Evolutionary conservation across 441 rosid species (phyloP).

Genomic region (Gossypium schwendimanii): DNA sequence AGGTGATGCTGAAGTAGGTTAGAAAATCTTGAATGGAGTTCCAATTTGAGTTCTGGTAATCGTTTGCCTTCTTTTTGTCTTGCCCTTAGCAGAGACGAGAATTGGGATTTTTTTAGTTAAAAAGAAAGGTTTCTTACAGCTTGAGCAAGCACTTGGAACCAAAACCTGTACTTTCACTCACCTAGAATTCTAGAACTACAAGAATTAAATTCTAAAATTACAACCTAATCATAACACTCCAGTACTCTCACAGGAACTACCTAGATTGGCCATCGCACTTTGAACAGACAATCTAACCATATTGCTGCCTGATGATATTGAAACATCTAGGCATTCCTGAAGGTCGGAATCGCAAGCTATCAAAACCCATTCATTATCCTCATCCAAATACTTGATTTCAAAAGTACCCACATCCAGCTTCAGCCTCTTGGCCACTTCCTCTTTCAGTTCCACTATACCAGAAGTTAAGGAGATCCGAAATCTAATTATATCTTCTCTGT

Average conservation of each 20-base stretch:
- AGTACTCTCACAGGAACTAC: slow-evolving; percentile 87
- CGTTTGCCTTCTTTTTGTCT: not conserved
- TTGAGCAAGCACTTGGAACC: slow-evolving; percentile 17
- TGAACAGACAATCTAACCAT: slow-evolving; percentile 61
- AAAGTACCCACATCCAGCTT: slow-evolving; percentile 66
- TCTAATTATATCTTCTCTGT: slow-evolving; percentile 71
- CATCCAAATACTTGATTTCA: slow-evolving; percentile 76
- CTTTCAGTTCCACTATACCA: slow-evolving; percentile 50
- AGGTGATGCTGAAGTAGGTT: no score
- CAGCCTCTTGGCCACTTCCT: slow-evolving; percentile 78
- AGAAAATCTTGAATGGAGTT: no score
- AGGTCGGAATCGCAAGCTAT: slow-evolving; percentile 74
- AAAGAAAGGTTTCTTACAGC: slow-evolving; percentile 9
- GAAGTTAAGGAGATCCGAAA: slow-evolving; percentile 48
- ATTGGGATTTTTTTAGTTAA: not conserved
- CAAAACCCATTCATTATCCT: slow-evolving; percentile 72
- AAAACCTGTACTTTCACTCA: slow-evolving; percentile 15
- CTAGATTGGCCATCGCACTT: slow-evolving; percentile 47
- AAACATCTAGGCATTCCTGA: slow-evolving; percentile 68
- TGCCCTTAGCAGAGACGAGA: not conserved
- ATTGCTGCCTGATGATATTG: slow-evolving; percentile 51
- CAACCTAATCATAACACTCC: slow-evolving; percentile 41
- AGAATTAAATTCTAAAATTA: slow-evolving; percentile 20
- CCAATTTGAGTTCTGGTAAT: no score
- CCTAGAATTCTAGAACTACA: slow-evolving; percentile 15